Evolutionary conservation across 2,329 filamentous ascomycete genomes (phyloP).

Genomic region (Aotearoamyces nothofagi): DNA sequence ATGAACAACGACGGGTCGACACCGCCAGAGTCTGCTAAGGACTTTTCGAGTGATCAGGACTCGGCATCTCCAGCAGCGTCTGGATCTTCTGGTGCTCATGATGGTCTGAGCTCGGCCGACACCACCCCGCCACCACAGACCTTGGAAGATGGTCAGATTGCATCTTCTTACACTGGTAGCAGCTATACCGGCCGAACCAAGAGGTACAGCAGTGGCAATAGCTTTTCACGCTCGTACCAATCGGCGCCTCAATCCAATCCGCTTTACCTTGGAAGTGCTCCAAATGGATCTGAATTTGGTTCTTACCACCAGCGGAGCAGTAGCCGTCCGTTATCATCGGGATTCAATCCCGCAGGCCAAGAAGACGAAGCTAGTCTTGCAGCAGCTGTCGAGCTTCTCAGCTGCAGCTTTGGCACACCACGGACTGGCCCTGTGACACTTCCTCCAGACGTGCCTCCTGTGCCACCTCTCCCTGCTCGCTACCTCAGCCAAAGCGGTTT

Average conservation of each 20-base stretch:
- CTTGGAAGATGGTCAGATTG: conserved; percentile 34
- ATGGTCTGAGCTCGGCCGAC: conserved; percentile 71
- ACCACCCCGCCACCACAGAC: conserved; percentile 78
- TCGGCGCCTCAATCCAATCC: conserved; percentile 42
- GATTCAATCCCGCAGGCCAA: conserved; percentile 57
- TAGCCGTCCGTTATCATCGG: conserved; percentile 65
- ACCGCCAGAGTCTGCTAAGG: conserved; percentile 48
- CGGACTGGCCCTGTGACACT: conserved; percentile 51
- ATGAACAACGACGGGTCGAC: conserved; percentile 61
- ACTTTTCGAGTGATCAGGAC: conserved; percentile 64
- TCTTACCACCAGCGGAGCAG: conserved; percentile 55
- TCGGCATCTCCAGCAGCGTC: conserved; percentile 72
- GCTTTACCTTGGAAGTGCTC: conserved; percentile 35
- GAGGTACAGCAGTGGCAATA: conserved; percentile 40
- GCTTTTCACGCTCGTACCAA: conserved; percentile 68
- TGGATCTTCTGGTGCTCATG: conserved; percentile 63
- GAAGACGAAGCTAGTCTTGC: conserved; percentile 72
- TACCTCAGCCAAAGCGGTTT: conserved; percentile 50
- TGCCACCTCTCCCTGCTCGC: conserved; percentile 71
- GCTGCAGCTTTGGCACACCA: conserved; percentile 77
- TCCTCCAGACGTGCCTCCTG: conserved; percentile 64
- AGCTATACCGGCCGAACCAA: conserved; percentile 30
- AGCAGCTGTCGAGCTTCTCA: conserved; percentile 77
- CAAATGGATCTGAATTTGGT: conserved; percentile 28
- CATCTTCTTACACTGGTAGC: conserved; percentile 28